Base-by-base conservation (phyloP, 106 monocot species). In the Allium cepa region DNA sequence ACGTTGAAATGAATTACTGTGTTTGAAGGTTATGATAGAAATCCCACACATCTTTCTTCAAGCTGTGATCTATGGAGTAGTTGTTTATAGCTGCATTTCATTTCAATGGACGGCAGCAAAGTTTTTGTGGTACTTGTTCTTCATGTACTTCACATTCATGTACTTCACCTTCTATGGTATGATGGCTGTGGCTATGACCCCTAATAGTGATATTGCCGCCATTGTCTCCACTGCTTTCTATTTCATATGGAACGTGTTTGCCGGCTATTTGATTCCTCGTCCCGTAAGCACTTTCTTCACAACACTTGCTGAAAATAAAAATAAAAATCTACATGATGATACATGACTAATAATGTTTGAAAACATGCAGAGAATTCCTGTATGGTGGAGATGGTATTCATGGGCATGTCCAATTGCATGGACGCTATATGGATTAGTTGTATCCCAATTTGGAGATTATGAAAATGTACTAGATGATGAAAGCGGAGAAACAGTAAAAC, bases 111-210 rank as follows among this genome's bases (percentile, higher is more conserved):
- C 75, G 8, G 52, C 47, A 8, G 72, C 18, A 49, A 83, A 83
- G 28, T 83, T 83, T 72, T 58, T 83, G 18, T 83, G 83, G 79
- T 83, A 83, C 64, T 26, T 83, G 26, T 79, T 83, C 72, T 79
- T 79, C 72, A 79, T 71, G 58, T 79, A 68, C 82, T 75, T 68
- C 75, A 83, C 82, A 28, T 67, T 83, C 62, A 66, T 83, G 16
- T 82, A 83, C 71, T 83, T 79, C 75, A 83, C 82, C 17, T 83
- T 74, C 70, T 83, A 83, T 7, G 82, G 82, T n/a, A 83, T 83
- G 82, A 74, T 83, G 82, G 78, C 82, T 0, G 82, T 83, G 46
- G 70, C 70, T 13, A 68, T 75, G 75, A 75, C 75, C 46, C 75
- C 75, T 9, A 75, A 75, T 55, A 68, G 68, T 22, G 75, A 75